Conservation (phyloP, 2,329 filamentous ascomycete species). For the Malbranchea zuffiana region DNA sequence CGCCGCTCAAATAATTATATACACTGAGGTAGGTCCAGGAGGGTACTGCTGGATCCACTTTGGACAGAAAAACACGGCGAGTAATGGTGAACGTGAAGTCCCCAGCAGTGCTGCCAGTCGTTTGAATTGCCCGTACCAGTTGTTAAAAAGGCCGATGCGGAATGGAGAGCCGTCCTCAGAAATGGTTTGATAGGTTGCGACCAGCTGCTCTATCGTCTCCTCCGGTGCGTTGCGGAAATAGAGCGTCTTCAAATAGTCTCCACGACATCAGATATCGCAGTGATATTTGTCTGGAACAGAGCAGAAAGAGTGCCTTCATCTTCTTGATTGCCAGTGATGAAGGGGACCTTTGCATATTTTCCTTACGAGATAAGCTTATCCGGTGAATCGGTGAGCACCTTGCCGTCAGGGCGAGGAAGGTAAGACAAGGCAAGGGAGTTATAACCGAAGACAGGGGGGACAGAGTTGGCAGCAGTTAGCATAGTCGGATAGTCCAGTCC, state of each 20-base stretch:
- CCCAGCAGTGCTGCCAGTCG: constrained; percentile 64
- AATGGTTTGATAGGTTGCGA: constrained; percentile 52
- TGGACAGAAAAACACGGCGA: constrained; percentile 51
- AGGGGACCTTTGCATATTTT: constrained; percentile 48
- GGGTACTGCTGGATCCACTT: constrained; percentile 47
- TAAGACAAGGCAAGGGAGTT: constrained; percentile 60
- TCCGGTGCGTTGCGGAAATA: constrained; percentile 51
- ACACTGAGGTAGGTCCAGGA: constrained; percentile 65
- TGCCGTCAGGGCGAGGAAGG: constrained; percentile 61
- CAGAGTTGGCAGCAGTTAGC: constrained; percentile 56
- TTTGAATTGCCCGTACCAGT: constrained; percentile 66
- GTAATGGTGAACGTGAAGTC: constrained; percentile 65
- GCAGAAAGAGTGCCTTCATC: constrained; percentile 70
- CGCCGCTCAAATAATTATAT: constrained; percentile 60
- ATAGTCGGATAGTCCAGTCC: constrained; percentile 36
- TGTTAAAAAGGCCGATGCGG: constrained; percentile 56
- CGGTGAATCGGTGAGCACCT: constrained; percentile 49
- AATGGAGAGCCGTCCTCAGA: constrained; percentile 57
- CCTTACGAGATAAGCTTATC: constrained; percentile 46
- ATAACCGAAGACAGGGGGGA: constrained; percentile 58
- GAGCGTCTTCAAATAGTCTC: constrained; percentile 49
- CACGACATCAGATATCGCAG: constrained; percentile 47
- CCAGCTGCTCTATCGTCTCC: constrained; percentile 44
- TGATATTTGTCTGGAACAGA: constrained; percentile 58
- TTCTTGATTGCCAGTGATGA: constrained; percentile 64